Percentiles rank a stretch among this genome's conserved stretches.
Evolutionary conservation across 805 yeast species (phyloP).

Genomic region (Saturnispora sanitii): DNA sequence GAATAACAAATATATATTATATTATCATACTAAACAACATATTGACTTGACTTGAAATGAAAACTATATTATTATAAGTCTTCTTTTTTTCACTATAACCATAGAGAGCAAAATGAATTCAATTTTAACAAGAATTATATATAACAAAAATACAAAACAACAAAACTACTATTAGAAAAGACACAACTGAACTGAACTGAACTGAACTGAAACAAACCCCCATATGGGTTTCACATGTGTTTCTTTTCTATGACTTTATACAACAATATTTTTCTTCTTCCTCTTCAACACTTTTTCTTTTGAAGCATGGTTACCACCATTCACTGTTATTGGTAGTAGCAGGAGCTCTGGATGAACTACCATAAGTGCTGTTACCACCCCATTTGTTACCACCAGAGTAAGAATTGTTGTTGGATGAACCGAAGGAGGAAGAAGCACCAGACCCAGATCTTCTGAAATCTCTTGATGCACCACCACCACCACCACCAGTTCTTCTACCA

Average conservation of each 20-base stretch:
- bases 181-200: conserved; percentile 1
- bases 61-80: too few species aligned
- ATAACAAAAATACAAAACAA: conserved; percentile 1
- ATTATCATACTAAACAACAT: too few species aligned
- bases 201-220: neutral
- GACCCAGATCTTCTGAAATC: conserved; percentile 15
- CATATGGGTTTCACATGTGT: too few species aligned
- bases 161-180: conserved; percentile 7
- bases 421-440: conserved; percentile 22
- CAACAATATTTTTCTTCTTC: too few species aligned
- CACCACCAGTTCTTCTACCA: conserved; percentile 35
- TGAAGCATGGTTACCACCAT: conserved; percentile 25
- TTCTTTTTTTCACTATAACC: neutral
- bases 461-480: conserved; percentile 17
- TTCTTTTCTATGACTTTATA: too few species aligned
- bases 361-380: conserved; percentile 17
- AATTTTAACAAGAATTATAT: neutral
- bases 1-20: too few species aligned
- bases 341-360: conserved; percentile 10
- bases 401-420: conserved; percentile 18
- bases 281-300: conserved; percentile 2
- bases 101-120: conserved; percentile 4
- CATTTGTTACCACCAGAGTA: conserved; percentile 17
- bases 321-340: conserved; percentile 18
- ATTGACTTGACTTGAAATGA: too few species aligned